phyloP scores from a whole-genome alignment of 139 green algal genomes.

The Pleodorina starrii region DNA sequence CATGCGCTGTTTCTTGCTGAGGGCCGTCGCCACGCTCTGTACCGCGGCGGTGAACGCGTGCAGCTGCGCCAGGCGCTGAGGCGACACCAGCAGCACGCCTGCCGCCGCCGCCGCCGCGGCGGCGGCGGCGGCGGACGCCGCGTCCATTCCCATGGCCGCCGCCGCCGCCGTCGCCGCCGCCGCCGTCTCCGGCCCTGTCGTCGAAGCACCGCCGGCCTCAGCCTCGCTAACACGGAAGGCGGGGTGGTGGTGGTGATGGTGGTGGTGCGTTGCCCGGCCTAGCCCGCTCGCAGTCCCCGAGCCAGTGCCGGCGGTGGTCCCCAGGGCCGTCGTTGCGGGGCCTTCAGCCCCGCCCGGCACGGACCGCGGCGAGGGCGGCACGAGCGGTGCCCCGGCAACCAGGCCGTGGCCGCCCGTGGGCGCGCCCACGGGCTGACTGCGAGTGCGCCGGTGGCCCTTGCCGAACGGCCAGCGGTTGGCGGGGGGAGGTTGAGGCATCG shows the following conservation, averaged over 20 bases:
- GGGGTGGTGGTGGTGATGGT: too few species aligned
- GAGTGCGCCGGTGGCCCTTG: slow-evolving; percentile 23
- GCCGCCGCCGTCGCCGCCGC: not conserved
- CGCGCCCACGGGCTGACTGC: not conserved
- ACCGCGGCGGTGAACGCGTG: slow-evolving; percentile 30
- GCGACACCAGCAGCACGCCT: slow-evolving; percentile 8
- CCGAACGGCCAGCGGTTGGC: slow-evolving; percentile 31
- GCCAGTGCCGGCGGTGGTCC: not conserved
- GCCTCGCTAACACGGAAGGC: not conserved
- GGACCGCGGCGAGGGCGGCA: slow-evolving; percentile 20
- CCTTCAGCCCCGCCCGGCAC: not conserved
- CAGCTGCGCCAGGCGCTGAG: slow-evolving; percentile 28
- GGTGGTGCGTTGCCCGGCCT: too few species aligned
- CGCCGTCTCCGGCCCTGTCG: too few species aligned
- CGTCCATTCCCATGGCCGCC: not conserved
- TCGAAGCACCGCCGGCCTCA: not conserved
- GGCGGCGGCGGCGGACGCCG: not conserved
- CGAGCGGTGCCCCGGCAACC: not conserved
- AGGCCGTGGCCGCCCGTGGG: not conserved
- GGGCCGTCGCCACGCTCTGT: slow-evolving; percentile 21
- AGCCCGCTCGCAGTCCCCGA: not conserved
- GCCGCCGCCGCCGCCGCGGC: not conserved
- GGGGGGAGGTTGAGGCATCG: not conserved
- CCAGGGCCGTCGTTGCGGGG: not conserved
- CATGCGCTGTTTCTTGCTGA: slow-evolving; percentile 36